Evolutionary conservation across 1,284 basidiomycete genomes (phyloP).

Genomic region (Ceratobasidium sp.): DNA sequence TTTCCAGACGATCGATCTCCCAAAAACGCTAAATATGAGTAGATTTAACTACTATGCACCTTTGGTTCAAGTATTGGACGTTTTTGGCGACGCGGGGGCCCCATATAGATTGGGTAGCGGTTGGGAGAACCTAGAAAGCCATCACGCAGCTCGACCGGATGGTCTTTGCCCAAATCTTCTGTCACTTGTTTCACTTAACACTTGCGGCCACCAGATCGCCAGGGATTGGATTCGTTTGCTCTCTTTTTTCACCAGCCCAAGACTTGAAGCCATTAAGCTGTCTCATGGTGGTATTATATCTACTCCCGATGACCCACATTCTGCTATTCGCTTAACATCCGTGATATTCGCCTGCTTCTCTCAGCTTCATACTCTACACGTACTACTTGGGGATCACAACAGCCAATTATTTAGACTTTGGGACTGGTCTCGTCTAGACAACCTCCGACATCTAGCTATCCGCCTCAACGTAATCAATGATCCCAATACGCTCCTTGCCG

Average conservation of each 20-base stretch:
- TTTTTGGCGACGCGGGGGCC: neutral
- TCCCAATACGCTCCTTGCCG: neutral
- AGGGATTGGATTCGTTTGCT: neutral
- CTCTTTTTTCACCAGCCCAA: neutral
- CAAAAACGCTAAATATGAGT: slow-evolving; percentile 6
- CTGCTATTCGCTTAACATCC: neutral
- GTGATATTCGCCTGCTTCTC: neutral
- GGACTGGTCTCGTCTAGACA: neutral
- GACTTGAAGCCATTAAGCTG: neutral
- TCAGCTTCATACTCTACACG: neutral
- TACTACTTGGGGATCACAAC: neutral
- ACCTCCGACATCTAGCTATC: neutral
- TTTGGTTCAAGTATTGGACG: slow-evolving; percentile 3
- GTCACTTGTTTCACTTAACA: neutral
- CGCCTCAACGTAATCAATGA: neutral
- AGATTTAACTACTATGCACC: slow-evolving; percentile 34
- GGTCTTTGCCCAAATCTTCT: neutral
- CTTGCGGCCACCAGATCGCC: neutral
- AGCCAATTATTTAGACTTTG: neutral
- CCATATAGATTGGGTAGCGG: neutral
- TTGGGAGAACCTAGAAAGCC: neutral
- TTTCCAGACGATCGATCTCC: slow-evolving; percentile 12
- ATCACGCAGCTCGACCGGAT: neutral
- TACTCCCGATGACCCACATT: neutral
- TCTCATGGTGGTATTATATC: neutral